Conservation (phyloP, 768 basidiomycete genomes). For the Calvatia gigantea region DNA sequence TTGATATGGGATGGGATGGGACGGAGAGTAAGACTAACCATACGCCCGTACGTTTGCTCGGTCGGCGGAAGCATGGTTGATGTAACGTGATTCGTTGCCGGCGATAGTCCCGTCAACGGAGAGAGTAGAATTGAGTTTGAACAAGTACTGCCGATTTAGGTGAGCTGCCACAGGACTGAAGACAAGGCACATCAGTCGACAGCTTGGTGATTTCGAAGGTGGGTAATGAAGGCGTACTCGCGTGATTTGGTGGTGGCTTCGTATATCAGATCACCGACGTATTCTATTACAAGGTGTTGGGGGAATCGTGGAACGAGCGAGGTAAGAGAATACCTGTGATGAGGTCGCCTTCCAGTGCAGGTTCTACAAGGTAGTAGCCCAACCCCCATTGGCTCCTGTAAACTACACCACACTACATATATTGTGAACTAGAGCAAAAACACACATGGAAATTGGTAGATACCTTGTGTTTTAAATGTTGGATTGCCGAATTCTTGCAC, state of each 20-base stretch:
- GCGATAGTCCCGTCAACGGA: constrained; percentile 5
- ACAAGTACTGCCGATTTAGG: constrained; percentile 13
- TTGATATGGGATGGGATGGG: neutral
- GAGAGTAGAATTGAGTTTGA: constrained; percentile 14
- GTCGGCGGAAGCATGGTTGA: constrained; percentile 11
- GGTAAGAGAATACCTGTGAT: constrained; percentile 9
- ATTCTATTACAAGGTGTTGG: constrained; percentile 3
- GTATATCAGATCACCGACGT: constrained; percentile 16
- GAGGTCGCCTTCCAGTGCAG: constrained; percentile 10
- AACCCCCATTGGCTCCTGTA: constrained; percentile 12
- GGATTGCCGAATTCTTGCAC: constrained; percentile 10
- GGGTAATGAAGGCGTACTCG: constrained; percentile 10
- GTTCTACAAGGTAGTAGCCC: constrained; percentile 13
- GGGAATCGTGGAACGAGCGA: neutral
- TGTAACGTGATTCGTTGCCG: constrained; percentile 14
- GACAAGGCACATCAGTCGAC: neutral
- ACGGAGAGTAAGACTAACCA: neutral
- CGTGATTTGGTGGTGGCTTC: constrained; percentile 13
- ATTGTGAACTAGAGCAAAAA: neutral
- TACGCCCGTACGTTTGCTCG: constrained; percentile 10
- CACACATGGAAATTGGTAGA: neutral
- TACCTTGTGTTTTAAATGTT: constrained; percentile 10
- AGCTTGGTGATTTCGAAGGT: neutral
- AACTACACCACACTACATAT: neutral
- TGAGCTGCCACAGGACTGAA: constrained; percentile 10